These are phyloP conservation scores for Magnolia officinalis DNA, from an alignment of 164 flowering plant genomes.

Conservation along the genomic window DNA sequence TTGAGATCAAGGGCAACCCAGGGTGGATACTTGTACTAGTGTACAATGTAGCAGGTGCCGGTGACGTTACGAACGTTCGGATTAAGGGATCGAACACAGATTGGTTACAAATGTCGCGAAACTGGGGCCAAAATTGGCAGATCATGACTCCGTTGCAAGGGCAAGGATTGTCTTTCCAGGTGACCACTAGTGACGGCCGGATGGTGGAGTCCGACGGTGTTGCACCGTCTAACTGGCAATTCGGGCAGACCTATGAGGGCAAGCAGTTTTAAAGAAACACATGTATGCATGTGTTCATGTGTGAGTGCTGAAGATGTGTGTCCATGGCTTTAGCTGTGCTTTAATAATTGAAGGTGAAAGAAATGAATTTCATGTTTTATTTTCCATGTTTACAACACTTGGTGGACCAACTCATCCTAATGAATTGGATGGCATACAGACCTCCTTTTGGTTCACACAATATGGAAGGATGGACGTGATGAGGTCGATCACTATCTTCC, in stretches of 20 bases:
- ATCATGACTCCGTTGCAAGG: slow-evolving; percentile 15
- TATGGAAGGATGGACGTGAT: no score
- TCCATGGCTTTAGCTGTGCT: not conserved
- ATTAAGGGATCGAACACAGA: slow-evolving; percentile 27
- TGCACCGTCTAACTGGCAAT: slow-evolving; percentile 32
- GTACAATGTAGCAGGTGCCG: slow-evolving; percentile 45
- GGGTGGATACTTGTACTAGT: slow-evolving; percentile 28
- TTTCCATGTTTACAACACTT: not conserved
- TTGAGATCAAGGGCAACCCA: slow-evolving; percentile 41
- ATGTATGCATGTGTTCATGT: not conserved
- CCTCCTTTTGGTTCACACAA: no score
- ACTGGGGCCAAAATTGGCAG: slow-evolving; percentile 56
- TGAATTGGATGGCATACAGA: no score
- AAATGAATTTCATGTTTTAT: no score
- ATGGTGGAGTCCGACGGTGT: slow-evolving; percentile 23
- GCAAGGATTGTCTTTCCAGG: slow-evolving; percentile 38
- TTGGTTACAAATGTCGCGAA: slow-evolving; percentile 31
- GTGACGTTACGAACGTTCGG: slow-evolving; percentile 26
- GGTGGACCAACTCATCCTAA: no score
- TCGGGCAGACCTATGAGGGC: slow-evolving; percentile 35
- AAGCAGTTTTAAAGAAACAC: slow-evolving; percentile 15
- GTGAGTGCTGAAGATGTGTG: not conserved
- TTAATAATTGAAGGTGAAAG: no score
- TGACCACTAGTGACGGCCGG: slow-evolving; percentile 29
- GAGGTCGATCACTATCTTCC: no score